Evolutionary conservation across 148 eudicot genomes (phyloP).

Genomic region (Vaccinium macrocarpon): DNA sequence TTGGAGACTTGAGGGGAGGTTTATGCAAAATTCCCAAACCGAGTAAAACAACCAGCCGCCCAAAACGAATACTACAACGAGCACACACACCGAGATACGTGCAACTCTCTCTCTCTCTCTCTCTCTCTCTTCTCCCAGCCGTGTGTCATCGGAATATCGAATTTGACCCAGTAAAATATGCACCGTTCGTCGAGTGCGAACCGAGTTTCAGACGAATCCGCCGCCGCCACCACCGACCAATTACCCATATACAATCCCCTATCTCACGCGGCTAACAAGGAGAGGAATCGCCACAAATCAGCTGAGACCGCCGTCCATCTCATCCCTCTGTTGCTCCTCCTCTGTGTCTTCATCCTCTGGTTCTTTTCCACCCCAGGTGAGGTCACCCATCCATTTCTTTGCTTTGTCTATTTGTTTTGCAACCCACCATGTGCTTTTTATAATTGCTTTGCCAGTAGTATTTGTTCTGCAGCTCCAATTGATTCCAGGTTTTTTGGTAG

Average conservation of each 20-base stretch:
- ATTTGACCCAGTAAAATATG: conserved; percentile 24
- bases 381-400: conserved; percentile 15
- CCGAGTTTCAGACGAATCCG: conserved; percentile 53
- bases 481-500: background rate
- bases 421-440: background rate
- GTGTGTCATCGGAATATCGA: background rate
- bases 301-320: conserved; percentile 69
- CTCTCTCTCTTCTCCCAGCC: background rate
- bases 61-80: too few relatives aligned
- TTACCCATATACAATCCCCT: conserved; percentile 51
- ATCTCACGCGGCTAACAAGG: conserved; percentile 48
- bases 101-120: background rate
- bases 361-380: conserved; percentile 57
- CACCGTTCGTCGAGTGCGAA: conserved; percentile 61
- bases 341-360: conserved; percentile 66
- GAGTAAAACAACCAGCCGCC: too few relatives aligned
- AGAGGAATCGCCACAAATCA: conserved; percentile 49
- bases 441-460: background rate
- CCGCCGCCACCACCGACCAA: conserved; percentile 15
- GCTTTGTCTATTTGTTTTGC: background rate
- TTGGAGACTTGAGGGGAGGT: too few relatives aligned
- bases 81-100: too few relatives aligned
- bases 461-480: background rate
- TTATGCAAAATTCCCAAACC: too few relatives aligned
- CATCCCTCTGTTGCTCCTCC: conserved; percentile 62